Conservation (phyloP, 768 basidiomycete genomes). For the Hysterangium stoloniferum region DNA sequence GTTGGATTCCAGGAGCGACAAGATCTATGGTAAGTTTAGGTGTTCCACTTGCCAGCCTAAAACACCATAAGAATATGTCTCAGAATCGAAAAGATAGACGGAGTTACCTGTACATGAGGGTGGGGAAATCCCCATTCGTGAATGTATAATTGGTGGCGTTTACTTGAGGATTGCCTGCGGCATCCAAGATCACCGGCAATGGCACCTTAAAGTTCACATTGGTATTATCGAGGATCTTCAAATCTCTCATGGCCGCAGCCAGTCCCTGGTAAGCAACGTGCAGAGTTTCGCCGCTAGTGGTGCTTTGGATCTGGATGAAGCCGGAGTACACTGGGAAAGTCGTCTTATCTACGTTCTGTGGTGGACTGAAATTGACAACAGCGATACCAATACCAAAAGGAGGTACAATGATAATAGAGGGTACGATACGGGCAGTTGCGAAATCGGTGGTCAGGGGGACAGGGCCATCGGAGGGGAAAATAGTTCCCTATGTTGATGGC, state of each 20-base stretch:
- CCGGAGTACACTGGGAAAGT: slow-evolving; percentile 55
- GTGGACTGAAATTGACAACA: slow-evolving; percentile 38
- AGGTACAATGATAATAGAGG: slow-evolving; percentile 34
- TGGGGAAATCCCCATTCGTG: slow-evolving; percentile 33
- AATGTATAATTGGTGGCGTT: slow-evolving; percentile 41
- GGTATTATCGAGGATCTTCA: slow-evolving; percentile 45
- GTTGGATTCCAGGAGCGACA: slow-evolving; percentile 33
- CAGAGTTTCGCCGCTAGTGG: slow-evolving; percentile 24
- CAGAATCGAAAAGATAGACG: background rate
- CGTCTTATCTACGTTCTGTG: slow-evolving; percentile 31
- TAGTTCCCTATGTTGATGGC: slow-evolving; percentile 33
- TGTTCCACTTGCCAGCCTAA: slow-evolving; percentile 43
- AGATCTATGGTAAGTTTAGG: slow-evolving; percentile 40
- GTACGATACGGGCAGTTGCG: slow-evolving; percentile 41
- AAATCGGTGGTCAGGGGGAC: slow-evolving; percentile 38
- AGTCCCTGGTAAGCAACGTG: slow-evolving; percentile 43
- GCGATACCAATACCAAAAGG: slow-evolving; percentile 35
- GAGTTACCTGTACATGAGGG: slow-evolving; percentile 32
- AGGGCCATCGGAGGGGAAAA: slow-evolving; percentile 39
- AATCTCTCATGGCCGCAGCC: slow-evolving; percentile 35
- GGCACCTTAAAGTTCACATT: slow-evolving; percentile 34
- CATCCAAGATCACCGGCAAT: slow-evolving; percentile 36
- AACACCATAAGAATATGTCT: background rate
- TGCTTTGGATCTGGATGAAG: slow-evolving; percentile 36
- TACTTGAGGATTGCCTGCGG: slow-evolving; percentile 33